A percentile compares a stretch with the other conserved stretches of the same genome.
Evolutionary conservation across 2,329 filamentous ascomycete genomes (phyloP).

Genomic region (Neofusicoccum parvum): DNA sequence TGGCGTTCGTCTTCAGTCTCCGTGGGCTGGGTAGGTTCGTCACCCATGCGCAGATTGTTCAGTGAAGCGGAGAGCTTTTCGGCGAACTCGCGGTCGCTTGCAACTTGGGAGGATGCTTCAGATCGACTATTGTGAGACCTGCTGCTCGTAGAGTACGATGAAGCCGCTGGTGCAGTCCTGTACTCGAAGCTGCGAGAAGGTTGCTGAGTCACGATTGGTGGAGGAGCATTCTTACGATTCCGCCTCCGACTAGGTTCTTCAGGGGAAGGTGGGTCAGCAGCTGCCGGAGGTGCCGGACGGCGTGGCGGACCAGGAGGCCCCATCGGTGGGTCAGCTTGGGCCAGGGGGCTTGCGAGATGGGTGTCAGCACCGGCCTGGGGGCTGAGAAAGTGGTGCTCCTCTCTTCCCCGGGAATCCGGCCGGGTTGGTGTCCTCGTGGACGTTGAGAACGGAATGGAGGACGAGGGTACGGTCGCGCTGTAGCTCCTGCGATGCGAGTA

Average conservation of each 20-base stretch:
- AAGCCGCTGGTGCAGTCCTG: background rate
- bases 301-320: conserved; percentile 14
- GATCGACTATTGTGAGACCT: background rate
- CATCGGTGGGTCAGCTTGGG: conserved; percentile 2
- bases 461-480: background rate
- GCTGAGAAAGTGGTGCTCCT: conserved; percentile 10
- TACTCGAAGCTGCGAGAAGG: background rate
- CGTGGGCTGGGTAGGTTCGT: background rate
- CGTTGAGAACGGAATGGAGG: background rate
- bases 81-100: background rate
- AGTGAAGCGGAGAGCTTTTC: conserved; percentile 1
- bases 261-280: conserved; percentile 18
- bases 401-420: conserved; percentile 5
- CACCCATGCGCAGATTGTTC: background rate
- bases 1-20: conserved; percentile 7
- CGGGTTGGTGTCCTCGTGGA: background rate
- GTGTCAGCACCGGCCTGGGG: conserved; percentile 6
- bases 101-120: background rate
- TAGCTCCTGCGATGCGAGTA: background rate
- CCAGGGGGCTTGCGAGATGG: background rate
- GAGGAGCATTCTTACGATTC: background rate
- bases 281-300: conserved; percentile 4
- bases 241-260: background rate
- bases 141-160: background rate
- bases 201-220: conserved; percentile 12